Conservation (phyloP, 2,329 filamentous ascomycete species). For the Epichloe festucae region DNA sequence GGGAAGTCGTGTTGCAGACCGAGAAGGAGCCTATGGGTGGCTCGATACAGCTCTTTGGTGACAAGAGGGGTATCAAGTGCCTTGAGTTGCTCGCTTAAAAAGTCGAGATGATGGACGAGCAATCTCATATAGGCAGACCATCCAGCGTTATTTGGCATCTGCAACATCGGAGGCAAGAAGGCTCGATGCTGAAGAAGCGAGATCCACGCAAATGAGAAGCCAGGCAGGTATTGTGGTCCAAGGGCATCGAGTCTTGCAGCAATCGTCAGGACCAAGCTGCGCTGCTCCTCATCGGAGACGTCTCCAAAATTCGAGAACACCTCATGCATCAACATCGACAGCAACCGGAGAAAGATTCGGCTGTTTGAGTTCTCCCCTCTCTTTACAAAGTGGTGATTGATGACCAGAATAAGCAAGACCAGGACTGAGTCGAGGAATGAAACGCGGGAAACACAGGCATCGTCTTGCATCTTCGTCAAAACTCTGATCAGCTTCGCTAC, state of each 20-base stretch:
- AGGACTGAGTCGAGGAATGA: slow-evolving; percentile 67
- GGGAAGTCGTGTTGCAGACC: slow-evolving; percentile 89
- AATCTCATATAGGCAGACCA: slow-evolving; percentile 67
- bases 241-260: slow-evolving; percentile 59
- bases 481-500: slow-evolving; percentile 68
- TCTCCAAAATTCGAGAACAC: slow-evolving; percentile 47
- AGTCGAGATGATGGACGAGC: slow-evolving; percentile 57
- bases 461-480: slow-evolving; percentile 59
- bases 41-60: slow-evolving; percentile 74
- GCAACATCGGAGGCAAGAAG: slow-evolving; percentile 69
- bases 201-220: slow-evolving; percentile 78
- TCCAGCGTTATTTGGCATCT: slow-evolving; percentile 52
- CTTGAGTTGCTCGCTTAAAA: slow-evolving; percentile 70
- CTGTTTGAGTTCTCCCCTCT: slow-evolving; percentile 74
- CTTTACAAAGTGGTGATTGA: slow-evolving; percentile 75
- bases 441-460: slow-evolving; percentile 50
- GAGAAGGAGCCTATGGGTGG: slow-evolving; percentile 67
- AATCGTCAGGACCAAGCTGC: slow-evolving; percentile 59
- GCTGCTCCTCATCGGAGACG: slow-evolving; percentile 45
- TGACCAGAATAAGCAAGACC: slow-evolving; percentile 62
- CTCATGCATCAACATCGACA: slow-evolving; percentile 71
- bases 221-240: slow-evolving; percentile 64
- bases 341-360: slow-evolving; percentile 80
- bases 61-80: slow-evolving; percentile 53
- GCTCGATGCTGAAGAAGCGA: slow-evolving; percentile 70